Base-by-base conservation (phyloP, 2,329 filamentous ascomycete species). In the Microcyclosporella mali region DNA sequence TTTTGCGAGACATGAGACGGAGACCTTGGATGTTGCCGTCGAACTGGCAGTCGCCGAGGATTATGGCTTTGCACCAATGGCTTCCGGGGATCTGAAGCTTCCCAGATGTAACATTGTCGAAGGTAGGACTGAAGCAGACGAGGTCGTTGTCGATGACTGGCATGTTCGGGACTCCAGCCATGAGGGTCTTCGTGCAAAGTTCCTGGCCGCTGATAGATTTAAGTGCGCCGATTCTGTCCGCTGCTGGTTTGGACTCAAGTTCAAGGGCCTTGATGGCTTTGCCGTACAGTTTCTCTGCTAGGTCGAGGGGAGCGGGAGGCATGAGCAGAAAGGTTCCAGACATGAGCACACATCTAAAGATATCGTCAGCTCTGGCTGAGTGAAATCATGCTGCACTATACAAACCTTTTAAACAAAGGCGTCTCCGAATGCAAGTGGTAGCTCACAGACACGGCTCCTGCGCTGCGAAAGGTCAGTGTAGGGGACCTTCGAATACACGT, bases 41-140 rank as follows among this genome's bases (percentile, higher is more conserved):
- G 34, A 70, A 63, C 44, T 68, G 61, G 16, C 68, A 69, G 45
- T 74, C 67, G 12, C 72, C 73, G 30, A 75, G 66, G 46, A 74
- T 62, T 9, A 75, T 43, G n/a, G 63, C 60, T 28, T 66, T 56
- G 43, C 67, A 73, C 71, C 72, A 75, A 8, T 61, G 56, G 29
- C 63, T 66, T 1, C 67, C 71, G 4, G 65, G 63, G 25, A 70
- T 59, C 27, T 65, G 41, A 12, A 65, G 60, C 9, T 25, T 25
- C 9, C 21, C 21, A 14, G 52, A 56, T 0, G 60, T 57, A 8
- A 56, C 46, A 43, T 40, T 34, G 16, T 45, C 39, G 34, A 49
- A 43, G 9, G 37, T 41, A 27, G 45, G 38, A 27, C 41, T 18
- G 31, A 17, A 49, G 31, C 10, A 42, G 36, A 74, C 58, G 1